Base-by-base conservation (phyloP, 2,329 filamentous ascomycete species). In the Epichloe uncinata region DNA sequence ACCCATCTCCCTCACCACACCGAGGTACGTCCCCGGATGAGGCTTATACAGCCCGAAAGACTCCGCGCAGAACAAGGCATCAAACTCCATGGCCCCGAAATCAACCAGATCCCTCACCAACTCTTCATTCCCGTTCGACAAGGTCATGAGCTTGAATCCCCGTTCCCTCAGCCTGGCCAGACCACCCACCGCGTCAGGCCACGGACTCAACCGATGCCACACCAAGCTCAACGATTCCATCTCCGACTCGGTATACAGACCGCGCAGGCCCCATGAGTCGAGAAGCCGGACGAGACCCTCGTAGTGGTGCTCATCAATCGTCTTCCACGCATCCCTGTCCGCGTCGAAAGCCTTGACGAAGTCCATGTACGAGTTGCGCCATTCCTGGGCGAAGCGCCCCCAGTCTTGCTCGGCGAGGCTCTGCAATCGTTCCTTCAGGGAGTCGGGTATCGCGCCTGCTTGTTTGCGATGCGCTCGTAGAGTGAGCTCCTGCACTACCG, bases 21-120 rank as follows among this genome's bases (percentile, higher is more conserved):
- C 85, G 1, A 76, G 71, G 60, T 93, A 93, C 2, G 83, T 81
- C 47, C 64, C 69, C 7, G 78, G 75, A 53, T 78, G 73, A 1
- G 86, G 86, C 69, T 93, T 93, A 64, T 91, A 93, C 0, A 78
- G 79, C 42, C 72, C 69, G 60, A 90, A 91, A 54, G 82, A 75
- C 64, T 85, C 85, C 0, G 81, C 78, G 8, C 80, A 85, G 52
- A 84, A 69, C 38, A 89, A 58, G 49, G 72, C 66, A 20, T 72
- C 71, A 58, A 89, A 91, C 0, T 73, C 74, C 47, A 90, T 72
- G 4, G 66, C 63, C 1, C 77, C 81, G 57, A 78, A 71, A 47
- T 66, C 60, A 46, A 76, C 66, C 45, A 93, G 71, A 60, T 91
- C 86, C 2, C 68, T 61, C 42, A 91, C 70, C n/a, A 91, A 68